These are phyloP conservation scores for Coemansia sp. DNA, from an alignment of 192 early-diverging fungal genomes.

Conservation along the genomic window DNA sequence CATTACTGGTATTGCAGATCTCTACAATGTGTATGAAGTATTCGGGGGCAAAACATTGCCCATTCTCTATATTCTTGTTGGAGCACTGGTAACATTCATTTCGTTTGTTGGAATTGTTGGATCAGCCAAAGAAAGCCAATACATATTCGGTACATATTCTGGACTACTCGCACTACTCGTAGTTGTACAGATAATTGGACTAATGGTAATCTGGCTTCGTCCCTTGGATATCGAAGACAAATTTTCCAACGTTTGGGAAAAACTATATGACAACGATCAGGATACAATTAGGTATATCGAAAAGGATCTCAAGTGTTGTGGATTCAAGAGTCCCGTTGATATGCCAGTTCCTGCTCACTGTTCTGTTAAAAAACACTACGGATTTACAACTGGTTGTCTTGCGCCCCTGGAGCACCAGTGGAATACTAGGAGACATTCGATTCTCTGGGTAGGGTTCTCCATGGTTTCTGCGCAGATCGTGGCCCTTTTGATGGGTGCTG, in stretches of 20 bases:
- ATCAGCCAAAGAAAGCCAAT: conserved; percentile 46
- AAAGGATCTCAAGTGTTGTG: conserved; percentile 55
- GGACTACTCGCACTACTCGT: conserved; percentile 38
- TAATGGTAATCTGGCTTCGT: conserved; percentile 28
- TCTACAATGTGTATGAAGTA: conserved; percentile 21
- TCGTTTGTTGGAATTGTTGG: conserved; percentile 55
- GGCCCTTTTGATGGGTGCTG: conserved; percentile 39
- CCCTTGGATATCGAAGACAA: conserved; percentile 37
- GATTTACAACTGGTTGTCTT: conserved; percentile 30
- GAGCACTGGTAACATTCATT: conserved; percentile 36
- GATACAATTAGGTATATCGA: conserved; percentile 50
- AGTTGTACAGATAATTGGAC: conserved; percentile 15
- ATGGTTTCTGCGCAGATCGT: conserved; percentile 40
- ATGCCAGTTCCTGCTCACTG: conserved; percentile 49
- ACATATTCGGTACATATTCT: conserved; percentile 34
- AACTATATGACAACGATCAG: conserved; percentile 54
- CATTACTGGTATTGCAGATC: conserved; percentile 18
- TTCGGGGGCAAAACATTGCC: conserved; percentile 53
- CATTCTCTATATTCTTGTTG: conserved; percentile 37
- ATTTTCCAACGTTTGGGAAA: conserved; percentile 53
- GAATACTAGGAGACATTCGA: conserved; percentile 8
- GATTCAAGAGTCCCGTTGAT: conserved; percentile 48
- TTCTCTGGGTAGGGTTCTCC: conserved; percentile 27
- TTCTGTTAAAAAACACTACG: conserved; percentile 41
- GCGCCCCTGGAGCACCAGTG: conserved; percentile 26